Base-by-base conservation (phyloP, 176 grass and related monocot species). In the Oryza meridionalis region DNA sequence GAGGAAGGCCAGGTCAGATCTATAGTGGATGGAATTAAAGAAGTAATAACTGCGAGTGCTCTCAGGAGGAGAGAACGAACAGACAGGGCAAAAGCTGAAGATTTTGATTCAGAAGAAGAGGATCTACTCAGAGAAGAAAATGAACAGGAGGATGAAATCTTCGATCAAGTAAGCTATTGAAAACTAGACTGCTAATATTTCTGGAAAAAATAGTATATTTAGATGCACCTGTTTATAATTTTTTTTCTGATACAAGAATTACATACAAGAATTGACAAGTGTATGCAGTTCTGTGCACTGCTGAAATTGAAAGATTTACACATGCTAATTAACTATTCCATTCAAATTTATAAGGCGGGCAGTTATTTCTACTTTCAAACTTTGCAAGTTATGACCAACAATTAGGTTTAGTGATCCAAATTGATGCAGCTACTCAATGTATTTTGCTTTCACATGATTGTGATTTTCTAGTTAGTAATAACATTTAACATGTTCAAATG, bases 81-180 rank as follows among this genome's bases (percentile, higher is more conserved):
- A 74, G 93, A 92, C 47, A 81, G 85, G 70, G 84, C 79, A 24
- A 88, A 81, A 43, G 87, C 90, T 26, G 90, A 94, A 59, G 90
- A 92, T 61, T 94, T 92, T 21, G 93, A 94, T 94, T 91, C 90
- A 64, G 93, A 94, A 70, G 93, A 94, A 92, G 90, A 87, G 33
- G 93, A 94, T 71, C 53, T 94, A 16, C 85, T 94, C 53, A 87
- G 90, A 80, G 93, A 92, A 90, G 93, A 94, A 90, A 94, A 94
- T 7, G 93, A 94, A 80, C 90, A 90, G 82, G 93, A 94, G 79
- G 93, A 94, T 86, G 93, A 94, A 81, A 91, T 94, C 9, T 92
- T 94, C 77, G 90, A 94, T 79, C 93, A 94, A 82, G 92, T 94
- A 85, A 86, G 74, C 69, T 79, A 51, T 45, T 10, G 0, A 86